Evolutionary conservation across 1,284 basidiomycete genomes (phyloP).

Genomic region (Omphalotus olearius): DNA sequence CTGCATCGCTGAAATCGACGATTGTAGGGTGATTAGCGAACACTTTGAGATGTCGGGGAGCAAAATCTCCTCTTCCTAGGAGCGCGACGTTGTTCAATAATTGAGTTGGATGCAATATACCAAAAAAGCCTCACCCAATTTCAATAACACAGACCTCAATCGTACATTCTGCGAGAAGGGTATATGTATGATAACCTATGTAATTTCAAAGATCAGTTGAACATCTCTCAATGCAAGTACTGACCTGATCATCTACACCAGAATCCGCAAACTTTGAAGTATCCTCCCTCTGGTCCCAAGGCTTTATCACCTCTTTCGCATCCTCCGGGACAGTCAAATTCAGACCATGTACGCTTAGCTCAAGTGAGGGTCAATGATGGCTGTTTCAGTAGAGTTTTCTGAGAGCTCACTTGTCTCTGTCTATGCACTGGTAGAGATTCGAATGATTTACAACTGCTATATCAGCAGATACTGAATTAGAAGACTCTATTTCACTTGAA

Average conservation of each 20-base stretch:
- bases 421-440: slow-evolving; percentile 61
- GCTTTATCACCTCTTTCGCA: slow-evolving; percentile 70
- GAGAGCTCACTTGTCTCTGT: slow-evolving; percentile 62
- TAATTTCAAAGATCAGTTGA: neutral
- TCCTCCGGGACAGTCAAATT: slow-evolving; percentile 74
- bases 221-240: slow-evolving; percentile 13
- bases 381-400: neutral
- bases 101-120: slow-evolving; percentile 5
- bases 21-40: slow-evolving; percentile 70
- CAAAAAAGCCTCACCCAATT: slow-evolving; percentile 55
- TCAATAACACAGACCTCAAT: slow-evolving; percentile 66
- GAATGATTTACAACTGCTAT: slow-evolving; percentile 39
- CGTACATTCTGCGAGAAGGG: slow-evolving; percentile 78
- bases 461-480: slow-evolving; percentile 5
- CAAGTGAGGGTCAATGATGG: slow-evolving; percentile 13
- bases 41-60: slow-evolving; percentile 64
- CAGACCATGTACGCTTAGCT: slow-evolving; percentile 69
- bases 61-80: slow-evolving; percentile 64
- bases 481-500: neutral
- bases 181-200: slow-evolving; percentile 72
- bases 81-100: slow-evolving; percentile 13
- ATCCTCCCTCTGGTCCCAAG: slow-evolving; percentile 75
- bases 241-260: slow-evolving; percentile 76
- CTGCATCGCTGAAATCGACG: slow-evolving; percentile 71
- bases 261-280: slow-evolving; percentile 62